phyloP scores from a whole-genome alignment of 148 eudicot species.

The Selenicereus undatus region DNA sequence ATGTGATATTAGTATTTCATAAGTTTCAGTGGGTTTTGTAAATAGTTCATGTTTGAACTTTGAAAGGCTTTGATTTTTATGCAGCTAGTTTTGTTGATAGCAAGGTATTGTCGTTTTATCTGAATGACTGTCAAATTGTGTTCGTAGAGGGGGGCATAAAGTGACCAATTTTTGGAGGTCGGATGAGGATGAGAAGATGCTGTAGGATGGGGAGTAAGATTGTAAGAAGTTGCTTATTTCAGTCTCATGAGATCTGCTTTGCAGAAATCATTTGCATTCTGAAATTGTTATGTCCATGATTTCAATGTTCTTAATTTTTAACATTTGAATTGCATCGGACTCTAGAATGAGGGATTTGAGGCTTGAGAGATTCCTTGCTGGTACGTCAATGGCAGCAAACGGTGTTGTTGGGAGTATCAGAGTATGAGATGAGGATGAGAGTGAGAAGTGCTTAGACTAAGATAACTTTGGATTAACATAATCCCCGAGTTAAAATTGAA shows the following conservation, averaged over 20 bases:
- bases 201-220: neutral
- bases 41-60: neutral
- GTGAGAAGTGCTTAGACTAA: neutral
- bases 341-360: neutral
- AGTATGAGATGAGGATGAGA: neutral
- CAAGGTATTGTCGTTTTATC: no score
- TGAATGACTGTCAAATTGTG: no score
- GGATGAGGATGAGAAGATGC: neutral
- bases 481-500: neutral
- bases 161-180: neutral
- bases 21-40: neutral
- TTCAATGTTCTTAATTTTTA: neutral
- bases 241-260: neutral
- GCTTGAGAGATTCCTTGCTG: neutral
- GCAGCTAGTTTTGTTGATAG: neutral
- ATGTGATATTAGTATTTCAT: neutral
- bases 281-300: neutral
- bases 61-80: neutral
- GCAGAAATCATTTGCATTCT: neutral
- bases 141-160: neutral
- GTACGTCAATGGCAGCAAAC: neutral
- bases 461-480: neutral
- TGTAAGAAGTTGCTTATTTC: neutral
- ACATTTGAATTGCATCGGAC: neutral
- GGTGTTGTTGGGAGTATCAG: neutral